phyloP scores from a whole-genome alignment of 2,329 filamentous ascomycete species.

The Aspergillus glaucus region DNA sequence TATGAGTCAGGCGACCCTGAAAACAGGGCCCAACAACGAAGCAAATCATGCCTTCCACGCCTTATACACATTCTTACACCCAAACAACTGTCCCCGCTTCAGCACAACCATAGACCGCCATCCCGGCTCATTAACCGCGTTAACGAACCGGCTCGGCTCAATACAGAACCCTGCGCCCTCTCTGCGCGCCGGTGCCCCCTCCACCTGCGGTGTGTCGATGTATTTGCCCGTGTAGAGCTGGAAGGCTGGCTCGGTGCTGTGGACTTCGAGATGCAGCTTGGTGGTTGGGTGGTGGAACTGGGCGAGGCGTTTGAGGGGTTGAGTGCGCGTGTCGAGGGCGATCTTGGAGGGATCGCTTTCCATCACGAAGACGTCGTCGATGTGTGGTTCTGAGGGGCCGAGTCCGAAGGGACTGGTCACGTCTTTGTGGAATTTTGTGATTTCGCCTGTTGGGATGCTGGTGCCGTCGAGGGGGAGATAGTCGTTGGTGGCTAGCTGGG shows the following conservation, averaged over 20 bases:
- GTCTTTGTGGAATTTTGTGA: slow-evolving; percentile 57
- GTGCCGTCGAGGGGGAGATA: slow-evolving; percentile 69
- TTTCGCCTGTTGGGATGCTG: slow-evolving; percentile 66
- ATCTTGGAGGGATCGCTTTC: slow-evolving; percentile 56
- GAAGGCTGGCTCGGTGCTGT: slow-evolving; percentile 90
- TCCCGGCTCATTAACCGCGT: slow-evolving; percentile 73
- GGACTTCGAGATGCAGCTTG: slow-evolving; percentile 74
- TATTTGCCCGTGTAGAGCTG: slow-evolving; percentile 92
- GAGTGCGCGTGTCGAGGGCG: slow-evolving; percentile 59
- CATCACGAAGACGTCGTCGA: slow-evolving; percentile 88
- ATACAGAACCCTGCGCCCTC: slow-evolving; percentile 77
- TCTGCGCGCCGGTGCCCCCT: slow-evolving; percentile 56
- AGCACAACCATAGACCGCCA: slow-evolving; percentile 75
- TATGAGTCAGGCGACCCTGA: not conserved
- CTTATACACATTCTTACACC: slow-evolving; percentile 73
- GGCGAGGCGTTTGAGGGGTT: slow-evolving; percentile 61
- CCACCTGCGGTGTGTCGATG: slow-evolving; percentile 65
- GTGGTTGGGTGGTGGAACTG: slow-evolving; percentile 67
- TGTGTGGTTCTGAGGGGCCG: slow-evolving; percentile 62
- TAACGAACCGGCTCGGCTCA: slow-evolving; percentile 85
- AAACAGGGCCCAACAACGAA: not conserved
- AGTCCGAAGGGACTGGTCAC: slow-evolving; percentile 65
- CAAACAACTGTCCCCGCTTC: slow-evolving; percentile 79
- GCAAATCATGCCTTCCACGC: slow-evolving; percentile 59
- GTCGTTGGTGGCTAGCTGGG: slow-evolving; percentile 51